Evolutionary conservation across 192 early-diverging fungal genomes (phyloP).

Genomic region (Umbelopsis ramanniana): DNA sequence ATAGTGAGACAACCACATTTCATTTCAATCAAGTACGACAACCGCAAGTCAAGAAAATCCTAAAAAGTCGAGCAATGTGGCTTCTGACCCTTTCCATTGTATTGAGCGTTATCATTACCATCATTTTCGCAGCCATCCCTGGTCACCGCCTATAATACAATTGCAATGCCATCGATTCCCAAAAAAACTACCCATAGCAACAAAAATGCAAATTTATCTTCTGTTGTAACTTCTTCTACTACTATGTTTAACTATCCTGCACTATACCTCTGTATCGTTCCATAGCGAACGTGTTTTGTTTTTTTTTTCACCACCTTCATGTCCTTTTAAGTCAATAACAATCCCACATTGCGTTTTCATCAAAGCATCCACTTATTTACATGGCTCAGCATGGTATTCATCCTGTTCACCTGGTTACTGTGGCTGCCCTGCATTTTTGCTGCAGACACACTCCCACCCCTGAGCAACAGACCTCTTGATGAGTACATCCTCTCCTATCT

Average conservation of each 20-base stretch:
- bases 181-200: not conserved
- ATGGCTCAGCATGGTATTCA: no score
- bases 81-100: conserved; percentile 24
- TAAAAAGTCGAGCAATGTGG: conserved; percentile 40
- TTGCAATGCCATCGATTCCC: not conserved
- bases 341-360: no score
- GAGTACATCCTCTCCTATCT: no score
- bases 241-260: not conserved
- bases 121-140: conserved; percentile 42
- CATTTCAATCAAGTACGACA: conserved; percentile 40
- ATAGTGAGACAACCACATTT: conserved; percentile 44
- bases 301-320: not conserved
- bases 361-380: no score
- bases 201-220: not conserved
- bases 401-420: no score
- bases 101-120: conserved; percentile 28
- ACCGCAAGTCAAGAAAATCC: conserved; percentile 36
- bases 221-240: not conserved
- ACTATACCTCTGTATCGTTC: not conserved
- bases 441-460: no score
- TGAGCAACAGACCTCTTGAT: no score
- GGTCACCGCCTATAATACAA: conserved; percentile 25
- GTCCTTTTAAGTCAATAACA: not conserved
- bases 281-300: not conserved
- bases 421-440: no score